Base-by-base conservation (phyloP, 2,329 filamentous ascomycete species). In the Cladophialophora exuberans region DNA sequence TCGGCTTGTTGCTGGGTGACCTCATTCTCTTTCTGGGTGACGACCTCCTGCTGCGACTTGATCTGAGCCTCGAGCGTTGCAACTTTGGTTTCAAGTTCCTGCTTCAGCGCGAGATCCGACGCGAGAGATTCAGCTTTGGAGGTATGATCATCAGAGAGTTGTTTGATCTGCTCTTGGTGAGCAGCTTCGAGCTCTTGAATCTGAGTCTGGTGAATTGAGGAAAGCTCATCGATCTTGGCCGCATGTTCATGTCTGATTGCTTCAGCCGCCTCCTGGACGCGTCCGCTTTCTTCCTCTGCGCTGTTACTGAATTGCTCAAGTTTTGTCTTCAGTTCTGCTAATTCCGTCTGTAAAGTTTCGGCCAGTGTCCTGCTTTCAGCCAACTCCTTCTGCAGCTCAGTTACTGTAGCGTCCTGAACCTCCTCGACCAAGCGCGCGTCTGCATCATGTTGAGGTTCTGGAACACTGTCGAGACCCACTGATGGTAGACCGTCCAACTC, bases 221-320 rank as follows among this genome's bases (percentile, higher is more conserved):
- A 31, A 5, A 62, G 47, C 23, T 62, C 54, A 9, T 57, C 51
- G 23, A 62, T 57, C 36, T 62, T 53, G 22, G 49, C 42, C 7
- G 42, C 52, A 41, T 62, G 51, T 15, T 62, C 58, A 1, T 45
- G 38, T 36, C 43, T 68, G 41, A 70, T 67, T 17, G 70, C 69
- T 11, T 70, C 67, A 31, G 60, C 63, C 22, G 70, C 62, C 36
- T 70, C 69, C 47, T 73, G 62, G 22, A 72, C 69, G 51, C 73
- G 76, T 9, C 35, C 31, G 17, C 71, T 67, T 54, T 76, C 73
- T 17, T 64, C 64, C 43, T 74, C 69, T 18, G 74, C 66, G 28
- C 68, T 72, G 20, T 73, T 69, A 28, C 72, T 69, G 3, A 73
- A 71, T 20, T 69, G 69, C 17, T 71, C 68, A 2, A 36, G 66